These are phyloP conservation scores for Tothia fuscella DNA, from an alignment of 2,329 filamentous ascomycete species.

Conservation along the genomic window DNA sequence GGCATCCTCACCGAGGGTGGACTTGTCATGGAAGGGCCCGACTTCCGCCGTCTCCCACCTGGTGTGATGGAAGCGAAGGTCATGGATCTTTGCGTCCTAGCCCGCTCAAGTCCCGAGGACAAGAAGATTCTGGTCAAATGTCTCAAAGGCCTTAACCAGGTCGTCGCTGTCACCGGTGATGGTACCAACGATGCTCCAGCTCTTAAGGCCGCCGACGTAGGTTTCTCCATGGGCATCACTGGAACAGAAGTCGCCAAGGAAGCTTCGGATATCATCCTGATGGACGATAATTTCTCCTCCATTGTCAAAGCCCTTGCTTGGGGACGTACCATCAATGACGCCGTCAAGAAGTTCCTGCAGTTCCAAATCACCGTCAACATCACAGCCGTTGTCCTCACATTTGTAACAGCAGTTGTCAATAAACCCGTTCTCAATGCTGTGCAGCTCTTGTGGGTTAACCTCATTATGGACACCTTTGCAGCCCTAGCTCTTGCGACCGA, in stretches of 20 bases:
- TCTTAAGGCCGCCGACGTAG: slow-evolving; percentile 68
- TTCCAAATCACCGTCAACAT: slow-evolving; percentile 83
- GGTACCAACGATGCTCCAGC: slow-evolving; percentile 77
- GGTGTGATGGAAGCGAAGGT: slow-evolving; percentile 43
- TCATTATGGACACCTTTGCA: slow-evolving; percentile 95
- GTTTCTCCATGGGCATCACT: slow-evolving; percentile 76
- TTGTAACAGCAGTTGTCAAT: slow-evolving; percentile 74
- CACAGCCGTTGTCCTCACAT: slow-evolving; percentile 77
- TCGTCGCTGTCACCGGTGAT: slow-evolving; percentile 72
- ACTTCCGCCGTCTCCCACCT: slow-evolving; percentile 60
- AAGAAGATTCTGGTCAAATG: slow-evolving; percentile 54
- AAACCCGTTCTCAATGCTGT: slow-evolving; percentile 73
- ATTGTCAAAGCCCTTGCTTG: slow-evolving; percentile 75
- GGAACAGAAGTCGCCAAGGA: slow-evolving; percentile 79
- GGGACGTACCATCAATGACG: slow-evolving; percentile 42
- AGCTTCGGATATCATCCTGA: slow-evolving; percentile 72
- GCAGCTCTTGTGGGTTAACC: slow-evolving; percentile 88
- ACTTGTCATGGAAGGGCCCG: slow-evolving; percentile 65
- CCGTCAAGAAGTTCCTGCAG: slow-evolving; percentile 34
- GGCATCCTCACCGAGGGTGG: slow-evolving; percentile 59
- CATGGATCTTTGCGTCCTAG: slow-evolving; percentile 54
- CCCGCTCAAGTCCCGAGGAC: slow-evolving; percentile 57
- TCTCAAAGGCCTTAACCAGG: slow-evolving; percentile 57
- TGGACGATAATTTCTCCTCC: slow-evolving; percentile 82
- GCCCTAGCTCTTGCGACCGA: slow-evolving; percentile 82